A percentile compares a stretch with the other conserved stretches of the same genome.
These are phyloP conservation scores for Musa acuminata DNA, from an alignment of 176 grass and related monocot species.

Conservation along the genomic window DNA sequence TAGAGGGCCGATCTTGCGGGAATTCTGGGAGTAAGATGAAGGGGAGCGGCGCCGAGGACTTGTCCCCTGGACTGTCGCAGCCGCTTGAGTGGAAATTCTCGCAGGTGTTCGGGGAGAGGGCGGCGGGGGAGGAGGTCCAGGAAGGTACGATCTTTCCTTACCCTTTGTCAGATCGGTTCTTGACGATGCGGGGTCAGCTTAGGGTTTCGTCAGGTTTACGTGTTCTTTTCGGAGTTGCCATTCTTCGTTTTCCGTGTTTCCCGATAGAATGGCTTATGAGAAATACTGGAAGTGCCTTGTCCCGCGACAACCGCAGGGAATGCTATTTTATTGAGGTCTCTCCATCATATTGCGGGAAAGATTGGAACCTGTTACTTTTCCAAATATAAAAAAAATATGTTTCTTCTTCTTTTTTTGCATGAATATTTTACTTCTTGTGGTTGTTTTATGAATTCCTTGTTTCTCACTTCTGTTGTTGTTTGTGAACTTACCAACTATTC, in stretches of 20 bases:
- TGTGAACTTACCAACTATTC: neutral
- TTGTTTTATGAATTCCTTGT: neutral
- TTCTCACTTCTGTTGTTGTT: neutral
- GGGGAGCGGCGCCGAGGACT: neutral
- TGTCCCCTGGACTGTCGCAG: neutral
- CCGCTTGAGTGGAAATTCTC: conserved; percentile 12
- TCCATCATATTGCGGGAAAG: neutral
- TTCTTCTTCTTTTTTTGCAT: neutral
- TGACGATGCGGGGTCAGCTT: neutral
- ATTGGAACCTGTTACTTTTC: neutral
- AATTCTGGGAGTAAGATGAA: conserved; percentile 2
- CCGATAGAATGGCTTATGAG: no score
- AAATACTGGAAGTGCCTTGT: no score
- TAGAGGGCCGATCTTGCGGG: no score
- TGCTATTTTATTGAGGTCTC: no score
- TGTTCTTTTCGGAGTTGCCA: neutral
- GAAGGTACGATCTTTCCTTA: conserved; percentile 2
- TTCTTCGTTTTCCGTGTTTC: no score
- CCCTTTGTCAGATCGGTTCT: neutral
- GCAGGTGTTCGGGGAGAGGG: conserved; percentile 13
- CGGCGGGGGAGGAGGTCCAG: conserved; percentile 17
- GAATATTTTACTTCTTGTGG: neutral
- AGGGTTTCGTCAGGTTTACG: neutral
- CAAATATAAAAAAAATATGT: neutral
- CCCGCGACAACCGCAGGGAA: no score